Conservation (phyloP, 108 stramenopile species). For the Pseudonitzschia pungens region DNA sequence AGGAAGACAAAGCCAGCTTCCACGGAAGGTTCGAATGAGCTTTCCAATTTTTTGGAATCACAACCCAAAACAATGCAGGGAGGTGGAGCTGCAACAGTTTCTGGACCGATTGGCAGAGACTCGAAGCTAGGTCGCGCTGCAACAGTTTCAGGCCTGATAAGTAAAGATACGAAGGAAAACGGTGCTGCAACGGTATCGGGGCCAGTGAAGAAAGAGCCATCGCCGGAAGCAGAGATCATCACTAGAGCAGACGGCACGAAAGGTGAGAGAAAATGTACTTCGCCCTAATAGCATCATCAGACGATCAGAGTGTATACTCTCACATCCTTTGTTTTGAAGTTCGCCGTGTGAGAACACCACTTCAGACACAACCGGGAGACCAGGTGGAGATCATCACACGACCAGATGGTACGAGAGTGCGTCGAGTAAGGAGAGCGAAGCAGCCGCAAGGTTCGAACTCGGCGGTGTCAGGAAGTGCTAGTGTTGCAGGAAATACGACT, state of each 20-base stretch:
- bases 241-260: slow-evolving; percentile 45
- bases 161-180: slow-evolving; percentile 24
- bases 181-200: slow-evolving; percentile 12
- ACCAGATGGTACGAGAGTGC: slow-evolving; percentile 38
- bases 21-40: background rate
- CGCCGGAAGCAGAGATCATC: slow-evolving; percentile 36
- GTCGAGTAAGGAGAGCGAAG: slow-evolving; percentile 33
- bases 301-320: background rate
- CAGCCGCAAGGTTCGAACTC: slow-evolving; percentile 3
- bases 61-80: slow-evolving; percentile 22
- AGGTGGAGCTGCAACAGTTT: slow-evolving; percentile 33
- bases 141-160: slow-evolving; percentile 3
- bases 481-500: slow-evolving; percentile 34
- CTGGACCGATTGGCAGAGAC: slow-evolving; percentile 13
- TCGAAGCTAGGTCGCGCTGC: slow-evolving; percentile 8
- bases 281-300: background rate
- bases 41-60: slow-evolving; percentile 32
- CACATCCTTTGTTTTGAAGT: slow-evolving; percentile 31
- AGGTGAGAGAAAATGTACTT: slow-evolving; percentile 3
- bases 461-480: slow-evolving; percentile 15
- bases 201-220: slow-evolving; percentile 17
- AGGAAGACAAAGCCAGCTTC: slow-evolving; percentile 33
- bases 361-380: slow-evolving; percentile 32
- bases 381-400: slow-evolving; percentile 39
- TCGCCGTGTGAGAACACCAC: slow-evolving; percentile 36